phyloP scores from a whole-genome alignment of 1,284 basidiomycete genomes.

The Ganoderma multipileum region DNA sequence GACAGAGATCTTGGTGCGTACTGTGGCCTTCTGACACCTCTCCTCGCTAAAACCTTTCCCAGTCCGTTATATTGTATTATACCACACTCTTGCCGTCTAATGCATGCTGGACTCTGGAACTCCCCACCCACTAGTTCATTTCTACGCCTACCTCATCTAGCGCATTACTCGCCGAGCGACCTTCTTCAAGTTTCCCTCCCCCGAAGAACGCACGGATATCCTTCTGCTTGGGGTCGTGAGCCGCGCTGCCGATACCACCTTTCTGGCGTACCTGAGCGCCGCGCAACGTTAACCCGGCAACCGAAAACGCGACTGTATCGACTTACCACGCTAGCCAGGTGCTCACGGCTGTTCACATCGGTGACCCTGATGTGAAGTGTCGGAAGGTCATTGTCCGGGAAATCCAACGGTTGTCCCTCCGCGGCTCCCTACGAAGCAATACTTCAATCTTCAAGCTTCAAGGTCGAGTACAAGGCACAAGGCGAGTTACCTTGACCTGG shows the following conservation, averaged over 20 bases:
- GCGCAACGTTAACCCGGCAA: background rate
- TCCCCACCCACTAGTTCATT: slow-evolving; percentile 24
- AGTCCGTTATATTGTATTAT: slow-evolving; percentile 23
- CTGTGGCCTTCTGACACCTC: background rate
- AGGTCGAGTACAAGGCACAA: background rate
- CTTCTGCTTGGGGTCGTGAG: slow-evolving; percentile 78
- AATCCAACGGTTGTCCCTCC: slow-evolving; percentile 37
- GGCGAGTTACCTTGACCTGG: slow-evolving; percentile 48
- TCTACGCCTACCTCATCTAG: slow-evolving; percentile 39
- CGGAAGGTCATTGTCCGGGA: slow-evolving; percentile 38
- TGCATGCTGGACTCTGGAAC: background rate
- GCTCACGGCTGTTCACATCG: slow-evolving; percentile 62
- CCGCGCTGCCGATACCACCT: slow-evolving; percentile 78
- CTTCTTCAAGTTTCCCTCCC: slow-evolving; percentile 47
- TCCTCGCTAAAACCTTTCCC: slow-evolving; percentile 11
- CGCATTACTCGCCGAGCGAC: slow-evolving; percentile 42
- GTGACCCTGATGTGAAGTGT: slow-evolving; percentile 53
- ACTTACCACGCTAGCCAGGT: slow-evolving; percentile 64
- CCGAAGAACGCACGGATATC: slow-evolving; percentile 82
- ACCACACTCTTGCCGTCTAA: slow-evolving; percentile 20
- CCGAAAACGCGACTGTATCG: background rate
- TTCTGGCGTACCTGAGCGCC: slow-evolving; percentile 68
- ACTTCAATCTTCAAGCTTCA: slow-evolving; percentile 8
- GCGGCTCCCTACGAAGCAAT: slow-evolving; percentile 37
- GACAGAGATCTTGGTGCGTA: slow-evolving; percentile 13